Base-by-base conservation (phyloP, 345 rosid genomes). In the Eucalyptus camaldulensis region DNA sequence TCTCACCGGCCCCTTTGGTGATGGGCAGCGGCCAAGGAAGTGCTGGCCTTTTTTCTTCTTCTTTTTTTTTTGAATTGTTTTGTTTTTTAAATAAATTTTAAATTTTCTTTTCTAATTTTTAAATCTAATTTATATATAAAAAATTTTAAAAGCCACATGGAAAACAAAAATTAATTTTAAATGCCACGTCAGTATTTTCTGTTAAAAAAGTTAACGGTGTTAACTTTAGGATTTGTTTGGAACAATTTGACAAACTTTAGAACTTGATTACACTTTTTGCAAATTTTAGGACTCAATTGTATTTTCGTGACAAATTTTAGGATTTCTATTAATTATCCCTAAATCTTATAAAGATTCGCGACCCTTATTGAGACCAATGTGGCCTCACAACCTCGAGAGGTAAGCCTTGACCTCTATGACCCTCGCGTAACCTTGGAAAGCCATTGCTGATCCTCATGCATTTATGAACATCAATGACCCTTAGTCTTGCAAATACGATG, bases 1-100 rank as follows among this genome's bases (percentile, higher is more conserved):
- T 19, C 53, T 50, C 0, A 8, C 0, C 1, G 1, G 1, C 1
- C 53, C 53, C 19, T 50, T 1, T 1, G 1, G 19, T 1, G 0
- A 50, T 50, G 53, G 53, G 53, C 0, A 8, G 19, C 0, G 1
- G 8, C 3, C 0, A 50, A 50, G 53, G 19, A 50, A 50, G 53
- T 0, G 3, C 1, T 0, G 0, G 8, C 53, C 19, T 50, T 50
- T 47, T 6, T 50, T 15, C 5, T 10, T 3, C n/a, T n/a, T n/a
- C n/a, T n/a, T 3, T 13, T 13, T 5, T 49, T 49, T 49, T 49
- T 49, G 16, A 5, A 49, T 0, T 50, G 1, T 2, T 50, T 49
- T 6, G 0, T 50, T 50, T 50, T 50, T 50, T 0, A 50, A 50
- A 50, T 50, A 50, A 50, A 50, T 1, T 50, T 50, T 50, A 50